A percentile compares a stretch with the other conserved stretches of the same genome.
Conservation (phyloP, 2,329 filamentous ascomycete genomes). For the Fusarium pseudocircinatum region DNA sequence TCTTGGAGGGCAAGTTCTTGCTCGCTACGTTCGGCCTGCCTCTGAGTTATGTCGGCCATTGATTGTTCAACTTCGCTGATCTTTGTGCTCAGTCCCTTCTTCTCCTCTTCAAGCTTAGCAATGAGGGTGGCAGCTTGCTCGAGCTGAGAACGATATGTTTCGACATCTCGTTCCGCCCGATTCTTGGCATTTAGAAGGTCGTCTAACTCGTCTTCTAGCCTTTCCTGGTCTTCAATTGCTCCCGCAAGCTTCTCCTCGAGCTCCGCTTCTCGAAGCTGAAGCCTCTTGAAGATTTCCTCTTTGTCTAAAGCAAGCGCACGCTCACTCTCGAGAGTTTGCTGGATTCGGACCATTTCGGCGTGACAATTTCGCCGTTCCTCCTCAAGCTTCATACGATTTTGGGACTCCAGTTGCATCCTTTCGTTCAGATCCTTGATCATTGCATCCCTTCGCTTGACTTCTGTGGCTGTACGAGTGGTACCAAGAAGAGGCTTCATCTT, state of each 20-base stretch:
- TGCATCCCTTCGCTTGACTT: constrained; percentile 94
- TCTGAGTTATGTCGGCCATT: constrained; percentile 74
- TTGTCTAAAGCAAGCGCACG: constrained; percentile 96
- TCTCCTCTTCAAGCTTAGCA: constrained; percentile 84
- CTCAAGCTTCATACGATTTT: constrained; percentile 81
- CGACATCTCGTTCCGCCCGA: constrained; percentile 84
- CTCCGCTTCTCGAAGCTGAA: constrained; percentile 90
- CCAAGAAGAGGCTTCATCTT: constrained; percentile 96
- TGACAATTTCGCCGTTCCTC: constrained; percentile 91
- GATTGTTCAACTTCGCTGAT: constrained; percentile 76
- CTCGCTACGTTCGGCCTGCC: constrained; percentile 76
- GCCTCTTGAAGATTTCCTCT: constrained; percentile 97
- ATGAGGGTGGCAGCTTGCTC: constrained; percentile 94
- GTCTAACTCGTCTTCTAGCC: constrained; percentile 92
- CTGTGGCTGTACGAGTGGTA: constrained; percentile 87
- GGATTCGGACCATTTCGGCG: constrained; percentile 85
- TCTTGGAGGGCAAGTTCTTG: constrained; percentile 81
- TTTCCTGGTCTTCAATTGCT: constrained; percentile 92
- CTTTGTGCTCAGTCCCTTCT: constrained; percentile 75
- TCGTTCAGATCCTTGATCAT: constrained; percentile 88
- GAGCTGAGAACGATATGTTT: constrained; percentile 80
- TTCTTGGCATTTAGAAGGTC: constrained; percentile 89
- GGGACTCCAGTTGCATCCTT: constrained; percentile 80
- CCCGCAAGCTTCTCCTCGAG: constrained; percentile 92
- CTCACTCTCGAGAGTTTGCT: constrained; percentile 95